A percentile compares a stretch with the other conserved stretches of the same genome.
phyloP scores from a whole-genome alignment of 1,284 basidiomycete genomes.

The Rhodotorula sp. region DNA sequence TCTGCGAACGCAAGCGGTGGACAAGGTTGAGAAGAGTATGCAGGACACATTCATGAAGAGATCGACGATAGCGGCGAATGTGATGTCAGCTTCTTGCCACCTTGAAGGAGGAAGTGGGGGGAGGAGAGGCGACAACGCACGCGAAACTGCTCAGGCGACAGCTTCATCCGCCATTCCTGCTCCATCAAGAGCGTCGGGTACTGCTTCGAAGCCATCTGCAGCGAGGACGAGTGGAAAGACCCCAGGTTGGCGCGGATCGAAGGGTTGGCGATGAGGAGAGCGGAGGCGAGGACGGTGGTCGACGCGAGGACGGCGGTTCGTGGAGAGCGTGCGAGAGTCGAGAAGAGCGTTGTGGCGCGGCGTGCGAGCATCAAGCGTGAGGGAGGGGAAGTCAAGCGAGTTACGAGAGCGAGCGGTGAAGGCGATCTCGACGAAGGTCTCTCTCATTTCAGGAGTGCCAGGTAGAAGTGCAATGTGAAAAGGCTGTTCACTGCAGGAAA shows the following conservation, averaged over 20 bases:
- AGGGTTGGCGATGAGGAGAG: slow-evolving; percentile 13
- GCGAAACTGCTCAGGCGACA: slow-evolving; percentile 37
- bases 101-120: no score
- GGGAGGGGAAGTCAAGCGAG: no score
- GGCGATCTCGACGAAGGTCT: no score
- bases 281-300: slow-evolving; percentile 8
- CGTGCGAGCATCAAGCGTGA: slow-evolving; percentile 15
- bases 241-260: no score
- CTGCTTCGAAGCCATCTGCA: slow-evolving; percentile 9
- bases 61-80: no score
- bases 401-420: background rate
- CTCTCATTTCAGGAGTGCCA: no score
- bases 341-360: slow-evolving; percentile 1
- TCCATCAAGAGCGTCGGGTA: slow-evolving; percentile 16
- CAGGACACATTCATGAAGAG: no score
- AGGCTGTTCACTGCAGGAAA: no score
- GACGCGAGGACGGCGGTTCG: slow-evolving; percentile 15
- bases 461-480: no score
- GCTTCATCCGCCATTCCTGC: slow-evolving; percentile 31
- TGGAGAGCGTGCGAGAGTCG: background rate
- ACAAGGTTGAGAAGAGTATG: no score
- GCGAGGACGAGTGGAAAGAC: no score
- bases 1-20: slow-evolving; percentile 15
- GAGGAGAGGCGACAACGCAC: slow-evolving; percentile 12
- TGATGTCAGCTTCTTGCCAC: background rate